Evolutionary conservation across 192 early-diverging fungal genomes (phyloP).

Genomic region (Mortierella hygrophila): DNA sequence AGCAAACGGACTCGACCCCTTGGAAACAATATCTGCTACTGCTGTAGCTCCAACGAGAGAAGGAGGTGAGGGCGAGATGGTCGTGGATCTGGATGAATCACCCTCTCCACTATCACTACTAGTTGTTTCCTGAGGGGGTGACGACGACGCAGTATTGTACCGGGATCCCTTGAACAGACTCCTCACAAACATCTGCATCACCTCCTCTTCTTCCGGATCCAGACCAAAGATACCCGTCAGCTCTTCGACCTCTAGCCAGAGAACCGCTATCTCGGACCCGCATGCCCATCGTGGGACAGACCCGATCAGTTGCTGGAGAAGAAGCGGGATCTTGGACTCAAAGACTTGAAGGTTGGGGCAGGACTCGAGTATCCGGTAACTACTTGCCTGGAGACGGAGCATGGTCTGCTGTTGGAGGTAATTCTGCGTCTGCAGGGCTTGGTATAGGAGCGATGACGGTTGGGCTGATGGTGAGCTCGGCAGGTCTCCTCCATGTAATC

Average conservation of each 20-base stretch:
- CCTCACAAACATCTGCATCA: conserved; percentile 48
- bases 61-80: background rate
- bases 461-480: background rate
- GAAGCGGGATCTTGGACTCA: conserved; percentile 19
- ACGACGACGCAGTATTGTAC: background rate
- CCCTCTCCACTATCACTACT: background rate
- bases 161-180: conserved; percentile 21
- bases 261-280: background rate
- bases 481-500: background rate
- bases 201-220: conserved; percentile 40
- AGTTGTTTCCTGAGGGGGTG: background rate
- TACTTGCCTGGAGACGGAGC: background rate
- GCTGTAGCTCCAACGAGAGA: background rate
- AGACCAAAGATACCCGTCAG: conserved; percentile 16
- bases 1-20: background rate
- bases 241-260: conserved; percentile 32
- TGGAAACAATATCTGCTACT: background rate
- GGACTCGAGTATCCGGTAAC: conserved; percentile 17
- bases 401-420: conserved; percentile 6
- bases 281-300: conserved; percentile 33
- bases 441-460: background rate
- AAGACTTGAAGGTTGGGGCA: conserved; percentile 22
- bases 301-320: conserved; percentile 19
- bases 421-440: background rate
- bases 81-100: background rate